A percentile compares a stretch with the other conserved stretches of the same genome.
These are phyloP conservation scores for Eucalyptus sp. DNA, from an alignment of 345 rosid species.

Conservation along the genomic window DNA sequence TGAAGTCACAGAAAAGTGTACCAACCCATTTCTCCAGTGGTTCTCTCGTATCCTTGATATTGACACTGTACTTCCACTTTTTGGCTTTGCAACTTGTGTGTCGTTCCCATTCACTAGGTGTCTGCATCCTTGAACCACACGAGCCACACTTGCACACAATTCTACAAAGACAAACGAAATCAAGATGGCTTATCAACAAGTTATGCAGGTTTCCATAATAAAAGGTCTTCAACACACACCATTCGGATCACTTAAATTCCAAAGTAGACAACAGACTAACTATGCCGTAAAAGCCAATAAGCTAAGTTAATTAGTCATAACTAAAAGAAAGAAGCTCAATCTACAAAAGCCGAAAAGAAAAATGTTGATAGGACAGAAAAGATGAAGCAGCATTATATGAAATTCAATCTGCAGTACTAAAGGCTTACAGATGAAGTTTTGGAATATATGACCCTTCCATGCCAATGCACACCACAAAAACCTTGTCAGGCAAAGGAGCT, in stretches of 20 bases:
- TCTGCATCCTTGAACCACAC: constrained; percentile 65
- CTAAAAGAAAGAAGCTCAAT: too few relatives aligned
- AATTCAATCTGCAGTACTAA: too few relatives aligned
- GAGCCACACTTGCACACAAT: constrained; percentile 75
- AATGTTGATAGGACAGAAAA: too few relatives aligned
- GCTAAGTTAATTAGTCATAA: too few relatives aligned
- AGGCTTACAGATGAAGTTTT: too few relatives aligned
- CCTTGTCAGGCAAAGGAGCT: constrained; percentile 32
- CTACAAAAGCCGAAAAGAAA: too few relatives aligned
- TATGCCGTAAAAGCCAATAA: too few relatives aligned
- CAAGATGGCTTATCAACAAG: background rate
- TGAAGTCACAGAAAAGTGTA: background rate
- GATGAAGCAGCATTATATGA: too few relatives aligned
- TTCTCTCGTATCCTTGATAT: constrained; percentile 53
- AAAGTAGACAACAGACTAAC: background rate
- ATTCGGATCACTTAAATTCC: background rate
- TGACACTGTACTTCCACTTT: constrained; percentile 94
- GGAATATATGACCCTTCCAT: too few relatives aligned
- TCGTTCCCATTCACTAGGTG: constrained; percentile 91
- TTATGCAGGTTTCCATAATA: background rate
- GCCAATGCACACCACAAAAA: constrained; percentile 78
- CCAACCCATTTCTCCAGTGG: constrained; percentile 87
- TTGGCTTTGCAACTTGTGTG: constrained; percentile 97
- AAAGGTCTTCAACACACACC: background rate
- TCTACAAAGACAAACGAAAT: constrained; percentile 23